These are phyloP conservation scores for Fusarium sp. DNA, from an alignment of 2,329 filamentous ascomycete species.

Conservation along the genomic window DNA sequence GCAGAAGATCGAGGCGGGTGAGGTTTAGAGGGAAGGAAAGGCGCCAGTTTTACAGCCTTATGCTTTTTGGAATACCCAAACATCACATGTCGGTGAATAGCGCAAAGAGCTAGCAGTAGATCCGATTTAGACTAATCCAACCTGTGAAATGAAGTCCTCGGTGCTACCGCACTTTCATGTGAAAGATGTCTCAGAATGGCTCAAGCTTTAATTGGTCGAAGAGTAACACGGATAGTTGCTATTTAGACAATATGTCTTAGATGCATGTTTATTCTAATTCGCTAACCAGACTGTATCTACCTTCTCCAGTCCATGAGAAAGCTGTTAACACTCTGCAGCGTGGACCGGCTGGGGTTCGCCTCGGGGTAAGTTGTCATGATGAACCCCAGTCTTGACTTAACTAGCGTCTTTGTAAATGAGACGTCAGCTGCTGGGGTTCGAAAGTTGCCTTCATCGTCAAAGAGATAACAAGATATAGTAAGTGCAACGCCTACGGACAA, in stretches of 20 bases:
- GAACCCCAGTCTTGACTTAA: constrained; percentile 84
- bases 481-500: constrained; percentile 84
- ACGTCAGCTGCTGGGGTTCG: constrained; percentile 44
- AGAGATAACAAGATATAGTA: constrained; percentile 81
- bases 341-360: constrained; percentile 87
- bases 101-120: constrained; percentile 28
- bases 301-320: constrained; percentile 79
- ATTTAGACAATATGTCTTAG: too few species aligned
- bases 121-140: constrained; percentile 33
- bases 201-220: neutral
- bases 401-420: constrained; percentile 79
- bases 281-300: constrained; percentile 23
- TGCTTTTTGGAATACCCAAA: constrained; percentile 44
- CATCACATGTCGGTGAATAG: constrained; percentile 24
- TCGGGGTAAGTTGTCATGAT: constrained; percentile 85
- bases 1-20: constrained; percentile 62
- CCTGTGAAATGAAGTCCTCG: neutral
- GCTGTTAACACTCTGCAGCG: constrained; percentile 92
- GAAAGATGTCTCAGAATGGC: neutral
- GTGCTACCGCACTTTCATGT: neutral
- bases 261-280: neutral
- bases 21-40: constrained; percentile 44
- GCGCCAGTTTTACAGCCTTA: constrained; percentile 27
- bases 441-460: constrained; percentile 73
- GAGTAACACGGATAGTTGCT: neutral